Evolutionary conservation across 2,329 filamentous ascomycete species (phyloP).

Genomic region (Graphiopsis chlorocephala): DNA sequence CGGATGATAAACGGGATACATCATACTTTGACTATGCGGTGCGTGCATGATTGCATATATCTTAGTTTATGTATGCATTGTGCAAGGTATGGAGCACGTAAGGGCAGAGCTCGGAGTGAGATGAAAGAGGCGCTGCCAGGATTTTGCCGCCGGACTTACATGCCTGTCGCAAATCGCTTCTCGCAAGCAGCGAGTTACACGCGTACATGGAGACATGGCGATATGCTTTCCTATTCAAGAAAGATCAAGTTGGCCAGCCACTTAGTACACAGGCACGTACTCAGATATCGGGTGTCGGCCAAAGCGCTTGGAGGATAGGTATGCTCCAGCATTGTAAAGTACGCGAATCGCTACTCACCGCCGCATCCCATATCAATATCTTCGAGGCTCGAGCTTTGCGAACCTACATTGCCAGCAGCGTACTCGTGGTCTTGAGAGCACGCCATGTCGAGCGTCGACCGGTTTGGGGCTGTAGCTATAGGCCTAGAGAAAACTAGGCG

Average conservation of each 20-base stretch:
- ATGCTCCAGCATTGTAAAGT: neutral
- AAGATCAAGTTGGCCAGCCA: neutral
- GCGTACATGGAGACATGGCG: neutral
- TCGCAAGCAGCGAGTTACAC: neutral
- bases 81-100: neutral
- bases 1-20: neutral
- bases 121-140: neutral
- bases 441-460: neutral
- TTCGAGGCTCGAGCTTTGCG: neutral
- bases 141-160: neutral
- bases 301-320: neutral
- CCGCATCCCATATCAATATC: neutral
- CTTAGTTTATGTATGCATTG: neutral
- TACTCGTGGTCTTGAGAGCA: neutral
- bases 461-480: neutral
- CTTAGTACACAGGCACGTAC: neutral
- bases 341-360: neutral
- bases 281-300: neutral
- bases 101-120: neutral
- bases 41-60: neutral
- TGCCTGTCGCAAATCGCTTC: conserved; percentile 2
- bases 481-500: neutral
- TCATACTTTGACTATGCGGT: neutral
- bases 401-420: neutral
- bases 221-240: neutral